Conservation (phyloP, 2,329 filamentous ascomycete species). For the Trichoderma sp. region DNA sequence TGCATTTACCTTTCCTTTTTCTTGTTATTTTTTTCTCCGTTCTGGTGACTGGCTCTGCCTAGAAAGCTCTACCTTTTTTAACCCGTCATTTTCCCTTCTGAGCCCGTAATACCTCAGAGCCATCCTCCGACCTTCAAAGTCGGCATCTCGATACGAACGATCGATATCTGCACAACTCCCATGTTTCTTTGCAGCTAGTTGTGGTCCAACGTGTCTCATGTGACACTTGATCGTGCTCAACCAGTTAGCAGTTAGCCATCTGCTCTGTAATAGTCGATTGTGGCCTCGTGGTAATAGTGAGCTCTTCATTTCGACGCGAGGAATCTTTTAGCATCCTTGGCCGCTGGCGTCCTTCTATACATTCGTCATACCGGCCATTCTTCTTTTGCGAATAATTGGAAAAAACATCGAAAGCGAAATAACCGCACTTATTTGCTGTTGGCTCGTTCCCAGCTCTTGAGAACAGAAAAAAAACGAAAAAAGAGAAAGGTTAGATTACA, state of each 20-base stretch:
- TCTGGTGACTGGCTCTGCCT: slow-evolving; percentile 26
- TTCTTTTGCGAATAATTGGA: slow-evolving; percentile 1
- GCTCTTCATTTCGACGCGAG: slow-evolving; percentile 40
- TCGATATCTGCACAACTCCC: slow-evolving; percentile 30
- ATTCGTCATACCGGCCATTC: slow-evolving; percentile 26
- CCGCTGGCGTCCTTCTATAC: slow-evolving; percentile 60
- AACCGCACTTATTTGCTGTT: slow-evolving; percentile 4
- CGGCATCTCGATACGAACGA: slow-evolving; percentile 26
- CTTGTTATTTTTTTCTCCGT: slow-evolving; percentile 30
- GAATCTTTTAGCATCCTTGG: slow-evolving; percentile 47
- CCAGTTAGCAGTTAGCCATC: slow-evolving; percentile 25
- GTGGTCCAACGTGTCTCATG: slow-evolving; percentile 35
- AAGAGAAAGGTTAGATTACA: slow-evolving; percentile 3
- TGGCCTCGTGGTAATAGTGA: slow-evolving; percentile 51
- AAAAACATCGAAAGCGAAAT: slow-evolving; percentile 4
- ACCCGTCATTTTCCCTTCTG: slow-evolving; percentile 30
- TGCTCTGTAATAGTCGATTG: slow-evolving; percentile 30
- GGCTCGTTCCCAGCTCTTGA: not conserved
- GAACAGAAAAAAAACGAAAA: not conserved
- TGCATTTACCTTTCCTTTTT: slow-evolving; percentile 34
- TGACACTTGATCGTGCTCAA: slow-evolving; percentile 34
- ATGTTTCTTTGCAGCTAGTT: slow-evolving; percentile 38
- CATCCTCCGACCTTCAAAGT: slow-evolving; percentile 22
- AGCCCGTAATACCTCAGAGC: slow-evolving; percentile 33
- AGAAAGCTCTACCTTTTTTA: slow-evolving; percentile 30